Base-by-base conservation (phyloP, 495 filamentous ascomycete genomes). In the Penicillium longicatenatum region DNA sequence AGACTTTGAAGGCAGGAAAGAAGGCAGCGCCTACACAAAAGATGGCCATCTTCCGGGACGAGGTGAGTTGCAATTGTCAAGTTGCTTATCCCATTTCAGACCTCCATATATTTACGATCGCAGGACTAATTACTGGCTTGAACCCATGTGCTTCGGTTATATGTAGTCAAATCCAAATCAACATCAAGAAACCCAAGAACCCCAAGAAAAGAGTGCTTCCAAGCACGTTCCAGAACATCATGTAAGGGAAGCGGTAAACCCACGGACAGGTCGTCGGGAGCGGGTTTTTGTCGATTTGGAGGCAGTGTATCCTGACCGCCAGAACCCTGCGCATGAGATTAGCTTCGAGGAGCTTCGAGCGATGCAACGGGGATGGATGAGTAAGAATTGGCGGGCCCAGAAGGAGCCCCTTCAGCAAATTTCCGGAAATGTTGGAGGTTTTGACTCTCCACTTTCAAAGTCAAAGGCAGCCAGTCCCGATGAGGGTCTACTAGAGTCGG, bases 311-410 rank as follows among this genome's bases (percentile, higher is more conserved):
- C 92, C 92, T 5, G 84, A 88, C 47, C 81, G 82, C 48, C 78
- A 84, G 22, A 85, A 91, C 63, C 78, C 84, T 5, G 79, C 79
- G 5, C 78, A 82, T 37, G 92, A 96, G 72, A 77, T 87, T 50
- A 91, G 90, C 67, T 93, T 97, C 61, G 95, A 98, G 70, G 94
- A 98, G 70, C 76, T 98, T 26, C 83, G 89, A 68, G 95, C 93
- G 10, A 84, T 84, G 6, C 83, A 81, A 52, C 82, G 89, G 49
- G 93, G 92, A 2, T 93, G 91, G 89, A 79, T 91, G 49, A 73
- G 84, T 51, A 84, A 80, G 50, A 75, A 87, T 50, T 97, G 92
- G 91, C 60, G 70, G 6, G 57, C 60, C 30, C 63, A 72, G 9
- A 79, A 74, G 22, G 60, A 68, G 37, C 71, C 77, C 17, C 58